Conservation (phyloP, 305 asterid species). For the Fraxinus greggii region DNA sequence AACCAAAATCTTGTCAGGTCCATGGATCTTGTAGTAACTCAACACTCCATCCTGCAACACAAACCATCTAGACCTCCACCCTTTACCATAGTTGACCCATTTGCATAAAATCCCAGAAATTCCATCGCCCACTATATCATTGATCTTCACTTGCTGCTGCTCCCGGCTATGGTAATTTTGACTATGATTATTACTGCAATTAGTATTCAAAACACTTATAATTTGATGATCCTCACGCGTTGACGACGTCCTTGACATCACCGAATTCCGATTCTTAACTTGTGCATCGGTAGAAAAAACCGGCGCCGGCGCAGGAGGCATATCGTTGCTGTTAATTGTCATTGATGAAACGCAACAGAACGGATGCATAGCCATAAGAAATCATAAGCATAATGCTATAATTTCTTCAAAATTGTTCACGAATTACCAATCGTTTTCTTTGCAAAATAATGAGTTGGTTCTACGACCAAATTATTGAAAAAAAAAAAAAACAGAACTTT, state of each 20-base stretch:
- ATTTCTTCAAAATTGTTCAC: neutral
- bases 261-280: slow-evolving; percentile 20
- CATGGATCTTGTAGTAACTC: slow-evolving; percentile 94
- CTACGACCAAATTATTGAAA: neutral
- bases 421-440: neutral
- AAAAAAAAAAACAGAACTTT: neutral
- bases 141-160: slow-evolving; percentile 56
- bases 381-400: slow-evolving; percentile 14
- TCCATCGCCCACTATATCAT: slow-evolving; percentile 86
- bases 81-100: slow-evolving; percentile 97
- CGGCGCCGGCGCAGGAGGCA: slow-evolving; percentile 45
- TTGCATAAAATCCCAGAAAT: slow-evolving; percentile 75
- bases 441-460: neutral
- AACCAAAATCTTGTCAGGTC: slow-evolving; percentile 76
- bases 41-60: slow-evolving; percentile 93
- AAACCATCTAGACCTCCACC: slow-evolving; percentile 98
- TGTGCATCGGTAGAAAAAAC: slow-evolving; percentile 30
- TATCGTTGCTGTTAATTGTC: slow-evolving; percentile 38
- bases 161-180: slow-evolving; percentile 41
- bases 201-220: slow-evolving; percentile 13
- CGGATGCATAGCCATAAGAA: slow-evolving; percentile 50
- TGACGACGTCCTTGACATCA: slow-evolving; percentile 39
- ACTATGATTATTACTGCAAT: slow-evolving; percentile 22
- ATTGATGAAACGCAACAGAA: slow-evolving; percentile 66
- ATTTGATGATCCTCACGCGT: slow-evolving; percentile 34